Conservation (phyloP, 129 eudicot species). For the Ambrosia trifida region DNA sequence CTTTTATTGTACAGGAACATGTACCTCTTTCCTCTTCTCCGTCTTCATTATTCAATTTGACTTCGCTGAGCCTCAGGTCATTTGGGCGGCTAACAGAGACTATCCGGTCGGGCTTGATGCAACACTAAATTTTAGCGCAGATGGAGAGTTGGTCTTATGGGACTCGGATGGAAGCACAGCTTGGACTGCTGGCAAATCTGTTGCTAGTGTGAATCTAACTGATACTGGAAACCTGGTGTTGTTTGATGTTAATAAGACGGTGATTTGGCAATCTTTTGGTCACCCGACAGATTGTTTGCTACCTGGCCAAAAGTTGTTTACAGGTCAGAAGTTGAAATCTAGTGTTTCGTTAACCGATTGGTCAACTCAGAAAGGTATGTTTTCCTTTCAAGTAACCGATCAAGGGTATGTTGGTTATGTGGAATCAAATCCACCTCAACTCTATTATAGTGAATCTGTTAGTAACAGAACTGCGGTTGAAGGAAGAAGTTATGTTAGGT, state of each 20-base stretch:
- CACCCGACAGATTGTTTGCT: too few species aligned
- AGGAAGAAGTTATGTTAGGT: too few species aligned
- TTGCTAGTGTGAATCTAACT: conserved; percentile 25
- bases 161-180: conserved; percentile 19
- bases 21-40: neutral
- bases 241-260: neutral
- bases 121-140: neutral
- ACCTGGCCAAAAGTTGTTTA: neutral
- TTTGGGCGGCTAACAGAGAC: conserved; percentile 39
- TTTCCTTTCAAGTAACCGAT: neutral
- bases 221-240: conserved; percentile 24
- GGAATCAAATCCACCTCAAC: conserved; percentile 21
- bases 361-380: conserved; percentile 21
- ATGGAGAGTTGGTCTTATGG: conserved; percentile 31
- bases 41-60: neutral
- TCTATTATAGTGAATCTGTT: neutral
- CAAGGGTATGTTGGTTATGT: conserved; percentile 2
- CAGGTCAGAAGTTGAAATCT: too few species aligned
- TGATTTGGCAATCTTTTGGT: conserved; percentile 41
- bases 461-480: too few species aligned
- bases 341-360: too few species aligned
- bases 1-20: conserved; percentile 5
- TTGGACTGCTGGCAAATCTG: conserved; percentile 32
- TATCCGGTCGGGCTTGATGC: conserved; percentile 18
- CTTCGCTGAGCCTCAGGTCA: neutral